Evolutionary conservation across 805 yeast species (phyloP), one percentile per base, ranked within the genome.

Genomic region (Candida vaughaniae): DNA sequence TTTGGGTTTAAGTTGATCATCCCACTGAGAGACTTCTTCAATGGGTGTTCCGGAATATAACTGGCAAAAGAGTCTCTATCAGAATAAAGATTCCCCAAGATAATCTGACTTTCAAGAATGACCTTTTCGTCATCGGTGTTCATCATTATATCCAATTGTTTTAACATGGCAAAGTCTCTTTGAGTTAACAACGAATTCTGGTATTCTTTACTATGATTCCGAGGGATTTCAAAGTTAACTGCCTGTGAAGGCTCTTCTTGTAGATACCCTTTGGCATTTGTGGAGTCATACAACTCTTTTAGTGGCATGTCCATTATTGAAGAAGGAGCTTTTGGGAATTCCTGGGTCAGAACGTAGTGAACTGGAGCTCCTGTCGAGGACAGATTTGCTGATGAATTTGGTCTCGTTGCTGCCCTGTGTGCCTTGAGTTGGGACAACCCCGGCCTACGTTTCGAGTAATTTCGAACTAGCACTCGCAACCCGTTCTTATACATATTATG

Each of bases 1-100:
- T 52, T 51, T 1, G 64, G 62, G 38, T 64, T 66, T 35, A 62
- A 43, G 23, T 58, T 60, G 23, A 65, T 52, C 64, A 65, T 61
- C 5, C 71, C 71, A 31, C 68, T 63, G 31, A 66, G 48, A 5
- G 70, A 56, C 37, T 54, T 59, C 35, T 62, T 64, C 30, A 66
- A 52, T 4, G 69, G 58, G 39, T 68, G 74, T 33, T 62, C 69
- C 4, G 63, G 62, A 17, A 57, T 34, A 6, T 51, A 57, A 37
- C 49, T 59, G 37, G 48, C 41, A 35, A 53, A 53, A 11, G 61
- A 44, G 33, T 55, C 57, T 33, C 53, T 53, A 33, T 58, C 63
- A 25, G 52, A 53, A 37, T 58, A 58, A 26, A 57, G 38, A 32
- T 51, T 56, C 25, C 54, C 47, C 25, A 58, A 33, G 27, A 47